Conservation (phyloP, 768 basidiomycete genomes). For the Tricholoma furcatifolium region DNA sequence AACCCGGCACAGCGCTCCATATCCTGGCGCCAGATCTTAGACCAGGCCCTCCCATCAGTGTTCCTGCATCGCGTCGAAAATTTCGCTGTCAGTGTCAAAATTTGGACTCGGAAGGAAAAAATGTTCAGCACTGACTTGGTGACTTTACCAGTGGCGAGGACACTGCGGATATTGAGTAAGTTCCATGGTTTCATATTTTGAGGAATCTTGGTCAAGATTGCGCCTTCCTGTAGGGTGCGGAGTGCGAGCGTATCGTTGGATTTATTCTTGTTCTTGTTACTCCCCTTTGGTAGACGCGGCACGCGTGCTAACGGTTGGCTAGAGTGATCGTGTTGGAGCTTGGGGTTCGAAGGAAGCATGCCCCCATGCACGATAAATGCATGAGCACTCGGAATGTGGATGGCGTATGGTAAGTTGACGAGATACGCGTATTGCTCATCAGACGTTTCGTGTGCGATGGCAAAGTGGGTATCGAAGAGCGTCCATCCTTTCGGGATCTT, state of each 20-base stretch:
- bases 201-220: constrained; percentile 64
- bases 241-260: constrained; percentile 32
- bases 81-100: neutral
- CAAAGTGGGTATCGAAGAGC: constrained; percentile 75
- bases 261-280: constrained; percentile 11
- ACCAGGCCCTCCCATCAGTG: constrained; percentile 68
- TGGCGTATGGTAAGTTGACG: constrained; percentile 63
- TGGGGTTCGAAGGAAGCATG: constrained; percentile 70
- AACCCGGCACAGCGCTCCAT: constrained; percentile 61
- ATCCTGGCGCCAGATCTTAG: constrained; percentile 68
- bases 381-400: constrained; percentile 77
- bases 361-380: constrained; percentile 83
- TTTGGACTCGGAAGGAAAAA: neutral
- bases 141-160: constrained; percentile 43
- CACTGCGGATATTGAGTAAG: constrained; percentile 67
- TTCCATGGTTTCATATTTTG: constrained; percentile 82
- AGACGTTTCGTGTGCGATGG: constrained; percentile 68
- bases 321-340: constrained; percentile 41
- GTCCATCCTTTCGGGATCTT: constrained; percentile 69
- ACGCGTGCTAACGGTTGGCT: constrained; percentile 71
- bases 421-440: constrained; percentile 68
- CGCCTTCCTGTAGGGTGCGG: constrained; percentile 63
- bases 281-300: constrained; percentile 35
- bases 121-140: constrained; percentile 37
- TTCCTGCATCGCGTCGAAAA: too few species aligned